These are phyloP conservation scores for Microstegium vimineum DNA, from an alignment of 176 grass and related monocot species.

Conservation along the genomic window DNA sequence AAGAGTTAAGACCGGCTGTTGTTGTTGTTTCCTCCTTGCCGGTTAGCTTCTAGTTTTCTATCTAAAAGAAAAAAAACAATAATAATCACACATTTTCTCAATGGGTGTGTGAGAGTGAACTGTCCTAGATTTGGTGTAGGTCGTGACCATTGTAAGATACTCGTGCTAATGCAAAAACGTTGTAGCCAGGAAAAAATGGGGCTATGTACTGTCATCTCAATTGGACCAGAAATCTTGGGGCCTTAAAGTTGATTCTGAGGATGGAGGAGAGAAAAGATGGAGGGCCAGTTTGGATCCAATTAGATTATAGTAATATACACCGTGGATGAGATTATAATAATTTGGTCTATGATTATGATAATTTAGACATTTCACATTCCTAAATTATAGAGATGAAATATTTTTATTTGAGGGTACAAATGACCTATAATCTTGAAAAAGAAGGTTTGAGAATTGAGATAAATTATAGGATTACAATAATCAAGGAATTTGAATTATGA, in stretches of 20 bases:
- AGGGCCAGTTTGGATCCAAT: not conserved
- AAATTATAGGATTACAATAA: not conserved
- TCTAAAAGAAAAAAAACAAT: not conserved
- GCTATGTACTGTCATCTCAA: not conserved
- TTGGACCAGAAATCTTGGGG: not conserved
- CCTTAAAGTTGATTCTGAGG: not conserved
- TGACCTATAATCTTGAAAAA: not conserved
- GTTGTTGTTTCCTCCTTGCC: not conserved
- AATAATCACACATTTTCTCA: not conserved
- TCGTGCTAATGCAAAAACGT: not conserved
- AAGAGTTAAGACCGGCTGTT: not conserved
- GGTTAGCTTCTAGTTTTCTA: not conserved
- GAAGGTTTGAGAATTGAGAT: not conserved
- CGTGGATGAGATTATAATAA: not conserved
- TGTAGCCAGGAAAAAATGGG: not conserved
- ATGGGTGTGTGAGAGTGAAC: not conserved
- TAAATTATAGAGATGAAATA: not conserved
- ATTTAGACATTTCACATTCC: not conserved
- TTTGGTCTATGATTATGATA: not conserved
- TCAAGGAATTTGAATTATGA: not conserved
- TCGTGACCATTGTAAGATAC: conserved; percentile 5
- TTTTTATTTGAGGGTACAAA: not conserved
- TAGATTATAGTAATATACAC: not conserved
- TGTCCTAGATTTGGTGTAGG: not conserved
- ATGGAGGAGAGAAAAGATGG: not conserved